These are phyloP conservation scores for Euphorbia schlechtendalii DNA, from an alignment of 441 rosid species.

Conservation along the genomic window DNA sequence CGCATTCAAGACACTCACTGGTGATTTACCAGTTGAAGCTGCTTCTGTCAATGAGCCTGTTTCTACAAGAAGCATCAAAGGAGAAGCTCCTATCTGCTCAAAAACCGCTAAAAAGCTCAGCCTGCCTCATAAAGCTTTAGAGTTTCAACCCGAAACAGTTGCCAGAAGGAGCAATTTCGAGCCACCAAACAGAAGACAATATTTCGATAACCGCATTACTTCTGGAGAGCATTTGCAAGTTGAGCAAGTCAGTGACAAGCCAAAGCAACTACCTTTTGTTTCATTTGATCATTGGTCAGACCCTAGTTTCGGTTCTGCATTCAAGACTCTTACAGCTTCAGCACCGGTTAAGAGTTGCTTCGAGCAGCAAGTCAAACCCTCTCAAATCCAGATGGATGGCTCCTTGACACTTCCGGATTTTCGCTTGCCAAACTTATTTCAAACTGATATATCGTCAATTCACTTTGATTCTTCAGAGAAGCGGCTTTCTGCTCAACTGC, in stretches of 20 bases:
- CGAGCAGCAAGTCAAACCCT: slow-evolving; percentile 30
- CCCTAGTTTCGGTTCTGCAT: slow-evolving; percentile 42
- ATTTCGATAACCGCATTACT: too few species aligned
- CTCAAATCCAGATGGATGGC: slow-evolving; percentile 17
- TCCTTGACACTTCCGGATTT: slow-evolving; percentile 25
- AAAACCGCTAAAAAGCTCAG: slow-evolving; percentile 2
- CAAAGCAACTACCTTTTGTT: slow-evolving; percentile 17
- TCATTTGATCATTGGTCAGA: slow-evolving; percentile 37
- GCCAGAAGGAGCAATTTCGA: too few species aligned
- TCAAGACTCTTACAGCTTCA: slow-evolving; percentile 43
- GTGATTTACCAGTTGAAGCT: slow-evolving; percentile 22
- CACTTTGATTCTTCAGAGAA: slow-evolving; percentile 24
- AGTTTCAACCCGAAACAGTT: background rate
- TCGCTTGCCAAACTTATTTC: slow-evolving; percentile 21
- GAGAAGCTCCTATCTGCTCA: background rate
- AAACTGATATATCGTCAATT: slow-evolving; percentile 23
- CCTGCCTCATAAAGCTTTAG: slow-evolving; percentile 7
- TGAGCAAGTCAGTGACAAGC: slow-evolving; percentile 17
- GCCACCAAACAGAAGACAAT: too few species aligned
- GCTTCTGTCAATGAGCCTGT: slow-evolving; percentile 1
- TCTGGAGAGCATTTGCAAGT: slow-evolving; percentile 7
- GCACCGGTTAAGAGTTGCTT: slow-evolving; percentile 35
- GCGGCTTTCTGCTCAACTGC: slow-evolving; percentile 22
- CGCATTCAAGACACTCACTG: slow-evolving; percentile 49
- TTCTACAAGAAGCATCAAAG: slow-evolving; percentile 6